Conservation (phyloP, 78 protist species). For the slime mould (Dictyostelium discoideum) region DNA sequence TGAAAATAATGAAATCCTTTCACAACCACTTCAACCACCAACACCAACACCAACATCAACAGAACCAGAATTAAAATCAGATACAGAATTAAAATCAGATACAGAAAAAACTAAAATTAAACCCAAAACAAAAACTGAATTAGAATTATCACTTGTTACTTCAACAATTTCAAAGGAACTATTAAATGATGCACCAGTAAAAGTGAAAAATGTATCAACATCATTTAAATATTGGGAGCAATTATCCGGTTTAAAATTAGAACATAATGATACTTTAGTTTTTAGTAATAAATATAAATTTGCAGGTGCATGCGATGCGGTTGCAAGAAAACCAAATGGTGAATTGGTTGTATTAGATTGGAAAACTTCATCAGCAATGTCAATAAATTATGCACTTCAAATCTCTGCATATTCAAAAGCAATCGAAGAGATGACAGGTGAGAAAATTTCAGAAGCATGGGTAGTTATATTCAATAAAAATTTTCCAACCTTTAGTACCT, state of each 20-base stretch:
- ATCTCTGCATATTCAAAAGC: slow-evolving; percentile 64
- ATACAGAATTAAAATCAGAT: too few relatives aligned
- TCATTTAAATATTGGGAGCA: not conserved
- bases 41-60: too few relatives aligned
- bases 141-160: not conserved
- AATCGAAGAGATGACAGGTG: slow-evolving; percentile 54
- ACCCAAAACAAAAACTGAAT: not conserved
- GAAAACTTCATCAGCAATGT: slow-evolving; percentile 2
- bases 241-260: not conserved
- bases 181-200: not conserved
- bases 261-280: slow-evolving; percentile 16
- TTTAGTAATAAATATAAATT: not conserved
- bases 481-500: not conserved
- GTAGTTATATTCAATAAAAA: slow-evolving; percentile 18
- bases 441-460: slow-evolving; percentile 46
- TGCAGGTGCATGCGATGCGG: slow-evolving; percentile 73
- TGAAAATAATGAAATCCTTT: not conserved
- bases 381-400: slow-evolving; percentile 24
- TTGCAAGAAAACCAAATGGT: slow-evolving; percentile 36
- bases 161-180: not conserved
- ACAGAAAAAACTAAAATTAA: too few relatives aligned
- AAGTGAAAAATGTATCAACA: not conserved
- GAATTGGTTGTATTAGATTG: slow-evolving; percentile 36
- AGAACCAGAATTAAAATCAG: too few relatives aligned
- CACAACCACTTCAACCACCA: too few relatives aligned